A percentile compares a stretch with the other conserved stretches of the same genome.
phyloP scores from a whole-genome alignment of 495 filamentous ascomycete genomes.

The Niebla homalea region DNA sequence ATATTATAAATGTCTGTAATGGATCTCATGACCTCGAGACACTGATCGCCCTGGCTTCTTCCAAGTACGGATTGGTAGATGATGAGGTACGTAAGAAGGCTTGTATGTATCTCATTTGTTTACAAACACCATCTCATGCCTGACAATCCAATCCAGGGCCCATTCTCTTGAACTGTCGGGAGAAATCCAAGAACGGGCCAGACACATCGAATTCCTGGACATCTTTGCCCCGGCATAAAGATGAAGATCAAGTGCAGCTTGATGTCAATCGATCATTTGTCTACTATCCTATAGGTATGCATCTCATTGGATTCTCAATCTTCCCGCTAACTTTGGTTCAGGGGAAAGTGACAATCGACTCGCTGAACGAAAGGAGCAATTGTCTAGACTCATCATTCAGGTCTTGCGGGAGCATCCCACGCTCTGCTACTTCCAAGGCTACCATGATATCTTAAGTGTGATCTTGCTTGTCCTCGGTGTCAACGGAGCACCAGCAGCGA shows the following conservation, averaged over 20 bases:
- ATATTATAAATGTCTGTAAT: conserved; percentile 44
- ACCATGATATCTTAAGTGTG: conserved; percentile 98
- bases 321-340: conserved; percentile 16
- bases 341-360: conserved; percentile 42
- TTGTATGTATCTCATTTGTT: conserved; percentile 48
- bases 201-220: conserved; percentile 31
- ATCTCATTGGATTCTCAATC: background rate
- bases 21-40: conserved; percentile 41
- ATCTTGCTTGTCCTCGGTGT: conserved; percentile 68
- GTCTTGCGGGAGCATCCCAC: conserved; percentile 69
- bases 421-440: conserved; percentile 95
- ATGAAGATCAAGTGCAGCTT: conserved; percentile 77
- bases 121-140: conserved; percentile 1
- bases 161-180: conserved; percentile 51
- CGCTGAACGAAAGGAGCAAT: conserved; percentile 49
- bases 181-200: conserved; percentile 8
- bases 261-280: conserved; percentile 95
- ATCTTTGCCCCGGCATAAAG: conserved; percentile 51
- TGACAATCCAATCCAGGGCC: conserved; percentile 46
- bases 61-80: conserved; percentile 59
- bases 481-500: conserved; percentile 38
- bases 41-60: conserved; percentile 54
- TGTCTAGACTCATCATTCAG: conserved; percentile 61
- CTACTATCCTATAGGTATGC: conserved; percentile 74
- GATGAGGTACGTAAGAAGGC: conserved; percentile 70